Evolutionary conservation across 2,329 filamentous ascomycete genomes (phyloP).

Genomic region (Lecanoromycetidae sp.): DNA sequence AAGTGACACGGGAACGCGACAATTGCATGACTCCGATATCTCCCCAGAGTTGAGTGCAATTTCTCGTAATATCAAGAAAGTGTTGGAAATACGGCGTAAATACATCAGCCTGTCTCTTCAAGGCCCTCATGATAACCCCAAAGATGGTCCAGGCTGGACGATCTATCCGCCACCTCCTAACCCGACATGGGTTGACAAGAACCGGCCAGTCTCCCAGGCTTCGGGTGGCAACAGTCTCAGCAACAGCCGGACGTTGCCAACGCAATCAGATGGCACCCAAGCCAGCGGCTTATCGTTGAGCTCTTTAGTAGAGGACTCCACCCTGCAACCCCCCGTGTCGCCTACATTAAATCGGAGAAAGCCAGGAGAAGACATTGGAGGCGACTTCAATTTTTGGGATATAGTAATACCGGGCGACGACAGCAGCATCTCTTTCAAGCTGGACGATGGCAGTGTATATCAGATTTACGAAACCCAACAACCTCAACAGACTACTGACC

Average conservation of each 20-base stretch:
- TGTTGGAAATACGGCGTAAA: constrained; percentile 77
- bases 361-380: constrained; percentile 77
- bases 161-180: constrained; percentile 89
- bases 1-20: neutral
- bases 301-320: neutral
- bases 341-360: constrained; percentile 55
- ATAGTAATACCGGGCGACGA: constrained; percentile 52
- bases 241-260: constrained; percentile 35
- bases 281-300: neutral
- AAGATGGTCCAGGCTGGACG: constrained; percentile 68
- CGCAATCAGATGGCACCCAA: neutral
- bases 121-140: constrained; percentile 70
- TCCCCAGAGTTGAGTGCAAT: constrained; percentile 62
- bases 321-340: constrained; percentile 28
- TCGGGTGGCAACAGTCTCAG: constrained; percentile 35
- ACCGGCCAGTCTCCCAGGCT: constrained; percentile 26
- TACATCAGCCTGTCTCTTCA: constrained; percentile 82
- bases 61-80: constrained; percentile 77
- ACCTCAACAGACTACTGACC: constrained; percentile 49
- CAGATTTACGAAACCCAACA: constrained; percentile 71
- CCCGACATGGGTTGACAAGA: constrained; percentile 67
- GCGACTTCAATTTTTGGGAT: constrained; percentile 78
- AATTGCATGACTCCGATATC: constrained; percentile 10
- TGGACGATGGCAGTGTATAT: constrained; percentile 79
- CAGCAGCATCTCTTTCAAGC: constrained; percentile 59